Conservation (phyloP, 257 asterid species). For the Solanum bulbocastanum region DNA sequence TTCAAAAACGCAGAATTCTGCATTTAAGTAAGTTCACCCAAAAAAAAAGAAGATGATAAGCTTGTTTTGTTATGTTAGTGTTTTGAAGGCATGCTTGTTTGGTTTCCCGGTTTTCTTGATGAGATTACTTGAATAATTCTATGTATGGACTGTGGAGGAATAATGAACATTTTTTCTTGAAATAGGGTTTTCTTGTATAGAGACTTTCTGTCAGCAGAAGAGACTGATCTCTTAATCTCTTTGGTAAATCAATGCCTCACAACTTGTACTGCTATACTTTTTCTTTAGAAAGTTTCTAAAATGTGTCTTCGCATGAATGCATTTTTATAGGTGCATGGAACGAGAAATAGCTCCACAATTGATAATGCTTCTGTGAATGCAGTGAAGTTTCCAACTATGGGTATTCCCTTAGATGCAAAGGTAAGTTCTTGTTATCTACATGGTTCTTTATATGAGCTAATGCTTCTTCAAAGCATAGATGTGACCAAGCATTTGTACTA, state of each 20-base stretch:
- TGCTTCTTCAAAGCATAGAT: background rate
- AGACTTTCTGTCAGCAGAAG: slow-evolving; percentile 63
- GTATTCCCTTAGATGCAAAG: slow-evolving; percentile 19
- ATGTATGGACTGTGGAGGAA: background rate
- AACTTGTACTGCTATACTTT: background rate
- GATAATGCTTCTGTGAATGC: slow-evolving; percentile 8
- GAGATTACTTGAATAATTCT: background rate
- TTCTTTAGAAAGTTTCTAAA: background rate
- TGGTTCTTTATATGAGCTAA: background rate
- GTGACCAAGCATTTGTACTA: background rate
- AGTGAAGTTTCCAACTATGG: slow-evolving; percentile 9
- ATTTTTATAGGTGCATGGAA: slow-evolving; percentile 23
- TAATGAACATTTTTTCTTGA: slow-evolving; percentile 13
- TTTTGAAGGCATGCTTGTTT: background rate
- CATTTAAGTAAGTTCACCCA: background rate
- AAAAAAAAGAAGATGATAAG: background rate
- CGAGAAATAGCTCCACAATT: slow-evolving; percentile 6
- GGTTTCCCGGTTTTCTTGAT: background rate
- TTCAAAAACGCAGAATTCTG: background rate
- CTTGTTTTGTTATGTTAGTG: background rate
- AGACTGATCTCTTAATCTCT: slow-evolving; percentile 61
- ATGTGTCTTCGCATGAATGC: background rate
- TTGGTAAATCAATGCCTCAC: slow-evolving; percentile 27
- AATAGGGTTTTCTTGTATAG: slow-evolving; percentile 69
- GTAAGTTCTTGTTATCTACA: slow-evolving; percentile 22